phyloP scores from a whole-genome alignment of 2,329 filamentous ascomycete genomes.

The Capronia americana region DNA sequence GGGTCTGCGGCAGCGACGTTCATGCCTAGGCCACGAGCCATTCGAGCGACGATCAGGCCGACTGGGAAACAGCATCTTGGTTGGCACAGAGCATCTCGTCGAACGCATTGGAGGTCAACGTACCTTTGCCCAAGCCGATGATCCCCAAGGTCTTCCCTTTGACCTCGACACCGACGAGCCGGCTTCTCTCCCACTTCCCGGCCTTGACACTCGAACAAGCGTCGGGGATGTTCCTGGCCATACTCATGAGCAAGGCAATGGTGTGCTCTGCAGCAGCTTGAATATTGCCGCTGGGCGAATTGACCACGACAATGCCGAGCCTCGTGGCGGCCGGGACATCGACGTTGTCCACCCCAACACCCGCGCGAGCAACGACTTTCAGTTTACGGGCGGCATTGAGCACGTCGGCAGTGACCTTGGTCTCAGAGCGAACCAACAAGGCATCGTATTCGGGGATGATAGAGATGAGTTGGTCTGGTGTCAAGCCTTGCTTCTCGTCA shows the following conservation, averaged over 20 bases:
- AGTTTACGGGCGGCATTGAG: slow-evolving; percentile 71
- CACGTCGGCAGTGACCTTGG: slow-evolving; percentile 74
- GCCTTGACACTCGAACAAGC: slow-evolving; percentile 72
- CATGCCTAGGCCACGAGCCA: slow-evolving; percentile 80
- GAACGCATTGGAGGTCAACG: slow-evolving; percentile 1
- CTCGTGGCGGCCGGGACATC: slow-evolving; percentile 74
- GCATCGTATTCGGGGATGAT: slow-evolving; percentile 76
- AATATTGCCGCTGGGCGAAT: slow-evolving; percentile 80
- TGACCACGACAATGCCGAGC: slow-evolving; percentile 79
- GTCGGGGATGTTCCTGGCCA: slow-evolving; percentile 74
- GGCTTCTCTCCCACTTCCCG: slow-evolving; percentile 77
- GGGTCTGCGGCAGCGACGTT: slow-evolving; percentile 76
- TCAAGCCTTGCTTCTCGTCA: slow-evolving; percentile 69
- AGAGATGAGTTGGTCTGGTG: slow-evolving; percentile 66
- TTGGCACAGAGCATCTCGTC: slow-evolving; percentile 13
- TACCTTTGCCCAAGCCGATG: slow-evolving; percentile 79
- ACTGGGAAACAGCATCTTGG: slow-evolving; percentile 48
- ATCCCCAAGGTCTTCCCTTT: slow-evolving; percentile 78
- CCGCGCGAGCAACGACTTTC: slow-evolving; percentile 79
- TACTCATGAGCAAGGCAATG: slow-evolving; percentile 74
- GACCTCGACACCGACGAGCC: slow-evolving; percentile 77
- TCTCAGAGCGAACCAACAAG: slow-evolving; percentile 80
- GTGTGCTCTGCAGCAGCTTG: slow-evolving; percentile 81
- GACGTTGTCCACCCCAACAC: slow-evolving; percentile 84
- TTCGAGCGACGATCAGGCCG: slow-evolving; percentile 78